Base-by-base conservation (phyloP, 2,329 filamentous ascomycete species). In the Penicillium sp. region DNA sequence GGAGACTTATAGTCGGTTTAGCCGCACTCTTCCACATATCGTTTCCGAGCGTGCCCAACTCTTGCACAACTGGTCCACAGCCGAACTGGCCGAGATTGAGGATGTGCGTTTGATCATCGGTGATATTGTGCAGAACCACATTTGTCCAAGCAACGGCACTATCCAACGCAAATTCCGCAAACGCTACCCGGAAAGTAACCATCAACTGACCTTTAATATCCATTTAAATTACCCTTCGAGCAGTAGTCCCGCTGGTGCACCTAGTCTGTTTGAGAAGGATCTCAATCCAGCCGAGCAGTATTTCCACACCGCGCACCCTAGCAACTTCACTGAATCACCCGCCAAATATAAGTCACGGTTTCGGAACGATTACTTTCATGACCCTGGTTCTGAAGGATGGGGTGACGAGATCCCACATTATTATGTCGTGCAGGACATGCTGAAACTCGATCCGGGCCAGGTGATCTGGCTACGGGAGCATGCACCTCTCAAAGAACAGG, bases 391-490 rank as follows among this genome's bases (percentile, higher is more conserved):
- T n/a, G 78, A 82, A 63, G 80, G 80, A 22, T 83, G 80, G 80
- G 80, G 80, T 28, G 80, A 83, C 57, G 80, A 82, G 48, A 78
- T 82, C 43, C 71, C 73, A 15, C 80, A 83, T 53, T 83, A 83
- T 61, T 83, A 83, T 56, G 71, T 83, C 6, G 74, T 83, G 4
- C 78, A 83, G 57, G 79, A 83, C 53, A 81, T 82, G 75, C 69
- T 83, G 65, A 83, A 83, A 64, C 68, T 83, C 33, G 76, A 82
- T 51, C 80, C 80, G 0, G 76, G 74, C 35, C 79, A 83, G 62
- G 70, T 83, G 9, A 58, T 83, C 53, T 78, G 74, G 69, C 62
- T 83, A 48, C 75, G 75, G 48, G 76, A 81, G 53, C 71, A 80
- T 54, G 77, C 77, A 37, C 74, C 73, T 31, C 57, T 76, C 8